A percentile compares a stretch with the other conserved stretches of the same genome.
phyloP scores from a whole-genome alignment of 169 alveolate genomes.

The Toxoplasma gondii region DNA sequence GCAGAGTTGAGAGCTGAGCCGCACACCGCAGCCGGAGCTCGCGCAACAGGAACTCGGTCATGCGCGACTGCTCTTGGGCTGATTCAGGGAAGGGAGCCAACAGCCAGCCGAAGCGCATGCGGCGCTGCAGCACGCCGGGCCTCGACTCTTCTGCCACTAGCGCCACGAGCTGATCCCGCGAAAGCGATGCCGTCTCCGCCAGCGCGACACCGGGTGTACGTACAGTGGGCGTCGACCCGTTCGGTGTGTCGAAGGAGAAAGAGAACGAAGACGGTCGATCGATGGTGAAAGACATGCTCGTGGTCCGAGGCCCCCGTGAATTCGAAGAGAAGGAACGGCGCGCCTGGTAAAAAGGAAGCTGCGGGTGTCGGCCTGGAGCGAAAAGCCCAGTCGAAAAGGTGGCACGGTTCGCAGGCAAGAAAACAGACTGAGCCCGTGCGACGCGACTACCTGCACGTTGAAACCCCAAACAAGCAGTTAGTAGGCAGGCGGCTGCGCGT shows the following conservation, averaged over 20 bases:
- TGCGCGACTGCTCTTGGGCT: neutral
- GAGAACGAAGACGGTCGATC: neutral
- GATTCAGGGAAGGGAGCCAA: neutral
- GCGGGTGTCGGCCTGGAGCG: neutral
- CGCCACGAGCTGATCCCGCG: neutral
- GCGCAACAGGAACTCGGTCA: neutral
- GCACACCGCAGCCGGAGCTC: constrained; percentile 1
- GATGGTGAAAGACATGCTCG: neutral
- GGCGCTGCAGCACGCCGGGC: neutral
- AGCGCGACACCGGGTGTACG: neutral
- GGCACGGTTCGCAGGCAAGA: no score
- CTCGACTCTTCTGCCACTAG: neutral
- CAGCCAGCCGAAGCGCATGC: neutral
- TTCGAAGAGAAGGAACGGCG: neutral
- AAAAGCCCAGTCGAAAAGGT: no score
- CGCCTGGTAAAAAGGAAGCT: neutral
- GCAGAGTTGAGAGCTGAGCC: neutral
- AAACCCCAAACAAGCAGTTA: no score
- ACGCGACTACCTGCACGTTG: no score
- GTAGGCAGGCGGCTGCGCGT: no score
- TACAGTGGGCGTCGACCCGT: neutral
- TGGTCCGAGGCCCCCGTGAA: neutral
- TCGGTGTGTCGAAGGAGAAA: neutral
- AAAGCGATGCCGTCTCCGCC: neutral
- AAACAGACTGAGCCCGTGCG: no score